Evolutionary conservation across 129 eudicot species (phyloP).

Genomic region (Logfia minima): DNA sequence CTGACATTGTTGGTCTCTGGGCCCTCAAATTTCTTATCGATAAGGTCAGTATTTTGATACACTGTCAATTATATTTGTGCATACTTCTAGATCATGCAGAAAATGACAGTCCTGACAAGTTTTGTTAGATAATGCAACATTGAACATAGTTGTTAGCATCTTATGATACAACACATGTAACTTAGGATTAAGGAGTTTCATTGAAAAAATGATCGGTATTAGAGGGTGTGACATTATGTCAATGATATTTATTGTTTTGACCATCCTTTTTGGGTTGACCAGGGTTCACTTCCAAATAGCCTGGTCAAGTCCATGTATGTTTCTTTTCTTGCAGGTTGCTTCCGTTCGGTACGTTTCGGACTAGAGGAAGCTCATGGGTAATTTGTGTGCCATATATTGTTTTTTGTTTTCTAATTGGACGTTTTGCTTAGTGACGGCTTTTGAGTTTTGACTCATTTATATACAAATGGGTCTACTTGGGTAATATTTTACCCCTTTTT

Average conservation of each 20-base stretch:
- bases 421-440: background rate
- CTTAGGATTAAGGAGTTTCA: background rate
- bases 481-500: background rate
- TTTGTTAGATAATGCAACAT: background rate
- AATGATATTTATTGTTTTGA: background rate
- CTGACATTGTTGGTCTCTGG: conserved; percentile 98
- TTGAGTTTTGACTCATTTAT: conserved; percentile 1
- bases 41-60: conserved; percentile 44
- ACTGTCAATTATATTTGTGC: background rate
- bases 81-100: background rate
- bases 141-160: conserved; percentile 1
- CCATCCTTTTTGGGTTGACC: conserved; percentile 26
- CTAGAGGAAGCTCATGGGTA: conserved; percentile 99
- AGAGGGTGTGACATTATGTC: background rate
- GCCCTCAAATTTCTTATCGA: conserved; percentile 74
- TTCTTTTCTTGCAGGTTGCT: conserved; percentile 97
- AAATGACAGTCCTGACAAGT: background rate
- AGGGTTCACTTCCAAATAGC: conserved; percentile 71
- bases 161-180: background rate
- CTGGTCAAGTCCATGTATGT: conserved; percentile 79
- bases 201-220: background rate
- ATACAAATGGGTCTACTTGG: background rate
- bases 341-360: conserved; percentile 96
- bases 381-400: conserved; percentile 16
- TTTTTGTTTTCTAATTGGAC: conserved; percentile 7